Evolutionary conservation across 768 basidiomycete genomes (phyloP).

Genomic region (Candolleomyces efflorescens): DNA sequence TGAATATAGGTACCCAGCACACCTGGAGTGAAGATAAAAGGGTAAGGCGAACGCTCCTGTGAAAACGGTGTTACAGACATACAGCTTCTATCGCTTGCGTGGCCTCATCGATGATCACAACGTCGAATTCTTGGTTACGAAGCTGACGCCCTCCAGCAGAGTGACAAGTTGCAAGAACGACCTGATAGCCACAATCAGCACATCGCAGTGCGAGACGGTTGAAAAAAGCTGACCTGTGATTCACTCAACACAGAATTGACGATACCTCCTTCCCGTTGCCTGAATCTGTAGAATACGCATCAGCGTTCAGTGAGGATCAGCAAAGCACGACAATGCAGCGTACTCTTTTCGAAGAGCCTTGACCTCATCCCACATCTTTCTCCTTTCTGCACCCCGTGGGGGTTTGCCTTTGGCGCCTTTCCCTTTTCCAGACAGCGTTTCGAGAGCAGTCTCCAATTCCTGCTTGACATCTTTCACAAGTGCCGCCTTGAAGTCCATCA

Average conservation of each 20-base stretch:
- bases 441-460: conserved; percentile 73
- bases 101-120: conserved; percentile 95
- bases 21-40: conserved; percentile 37
- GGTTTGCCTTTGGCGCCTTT: conserved; percentile 71
- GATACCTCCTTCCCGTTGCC: conserved; percentile 82
- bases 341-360: conserved; percentile 89
- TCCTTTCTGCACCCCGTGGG: conserved; percentile 68
- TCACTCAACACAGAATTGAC: conserved; percentile 75
- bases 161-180: conserved; percentile 93
- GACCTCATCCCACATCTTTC: conserved; percentile 85
- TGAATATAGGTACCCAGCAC: conserved; percentile 95
- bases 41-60: conserved; percentile 6
- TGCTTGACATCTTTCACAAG: conserved; percentile 86
- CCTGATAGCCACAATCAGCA: conserved; percentile 29
- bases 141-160: conserved; percentile 85
- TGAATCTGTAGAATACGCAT: conserved; percentile 59
- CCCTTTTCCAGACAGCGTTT: conserved; percentile 55
- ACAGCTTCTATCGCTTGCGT: conserved; percentile 96
- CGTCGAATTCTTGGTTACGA: conserved; percentile 76
- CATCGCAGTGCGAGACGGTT: neutral
- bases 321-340: conserved; percentile 17
- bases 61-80: conserved; percentile 15
- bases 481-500: conserved; percentile 46
- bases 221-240: conserved; percentile 52
- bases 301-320: neutral